Evolutionary conservation across 1,284 basidiomycete genomes (phyloP).

Genomic region (Puccinia novopanici): DNA sequence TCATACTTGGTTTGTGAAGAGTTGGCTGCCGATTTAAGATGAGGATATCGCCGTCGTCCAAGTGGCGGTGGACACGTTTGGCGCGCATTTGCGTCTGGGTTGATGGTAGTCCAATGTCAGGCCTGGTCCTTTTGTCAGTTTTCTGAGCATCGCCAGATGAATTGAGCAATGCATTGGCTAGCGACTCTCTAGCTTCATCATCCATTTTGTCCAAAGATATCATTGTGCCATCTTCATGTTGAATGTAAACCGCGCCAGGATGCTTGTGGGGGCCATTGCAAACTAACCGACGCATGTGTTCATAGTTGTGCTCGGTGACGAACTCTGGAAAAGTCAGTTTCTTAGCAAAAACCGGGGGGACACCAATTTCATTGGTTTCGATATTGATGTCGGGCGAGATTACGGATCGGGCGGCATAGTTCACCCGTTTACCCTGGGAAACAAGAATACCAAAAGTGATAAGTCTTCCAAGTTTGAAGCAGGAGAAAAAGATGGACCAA

Average conservation of each 20-base stretch:
- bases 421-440: slow-evolving; percentile 91
- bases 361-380: slow-evolving; percentile 97
- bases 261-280: slow-evolving; percentile 86
- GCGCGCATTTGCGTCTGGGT: slow-evolving; percentile 66
- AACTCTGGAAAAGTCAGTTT: slow-evolving; percentile 98
- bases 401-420: slow-evolving; percentile 97
- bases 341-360: slow-evolving; percentile 94
- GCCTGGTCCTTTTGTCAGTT: slow-evolving; percentile 64
- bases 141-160: slow-evolving; percentile 72
- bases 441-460: slow-evolving; percentile 8
- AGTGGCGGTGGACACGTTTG: slow-evolving; percentile 96
- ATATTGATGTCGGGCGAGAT: slow-evolving; percentile 99
- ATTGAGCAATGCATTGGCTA: slow-evolving; percentile 94
- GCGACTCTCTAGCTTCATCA: slow-evolving; percentile 84
- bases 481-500: not conserved
- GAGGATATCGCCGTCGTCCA: slow-evolving; percentile 91
- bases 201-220: slow-evolving; percentile 81
- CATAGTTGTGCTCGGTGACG: slow-evolving; percentile 87
- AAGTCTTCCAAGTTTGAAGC: slow-evolving; percentile 26
- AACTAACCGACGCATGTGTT: slow-evolving; percentile 84
- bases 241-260: slow-evolving; percentile 91
- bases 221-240: slow-evolving; percentile 88
- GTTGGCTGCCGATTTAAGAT: slow-evolving; percentile 98
- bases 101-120: slow-evolving; percentile 56
- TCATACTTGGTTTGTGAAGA: slow-evolving; percentile 99